A percentile compares a stretch with the other conserved stretches of the same genome.
phyloP scores from a whole-genome alignment of 106 monocot genomes.

The Ottelia alismoides region DNA sequence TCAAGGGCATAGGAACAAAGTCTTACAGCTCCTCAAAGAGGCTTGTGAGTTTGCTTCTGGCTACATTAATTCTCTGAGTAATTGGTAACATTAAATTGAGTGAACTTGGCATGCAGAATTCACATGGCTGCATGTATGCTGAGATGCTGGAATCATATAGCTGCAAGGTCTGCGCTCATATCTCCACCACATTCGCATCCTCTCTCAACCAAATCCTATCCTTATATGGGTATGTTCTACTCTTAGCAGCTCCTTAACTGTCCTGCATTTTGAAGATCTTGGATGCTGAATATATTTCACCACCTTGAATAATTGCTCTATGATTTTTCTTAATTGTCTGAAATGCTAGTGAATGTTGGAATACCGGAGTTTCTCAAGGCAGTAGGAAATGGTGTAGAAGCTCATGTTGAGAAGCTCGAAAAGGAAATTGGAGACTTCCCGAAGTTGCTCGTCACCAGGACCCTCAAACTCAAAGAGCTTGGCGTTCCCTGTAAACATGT shows the following conservation, averaged over 20 bases:
- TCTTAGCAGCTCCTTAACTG: not conserved
- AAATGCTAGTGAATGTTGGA: conserved; percentile 58
- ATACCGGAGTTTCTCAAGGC: conserved; percentile 69
- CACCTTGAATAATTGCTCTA: no score
- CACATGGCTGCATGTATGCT: no score
- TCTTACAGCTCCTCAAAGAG: no score
- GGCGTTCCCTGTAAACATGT: conserved; percentile 84
- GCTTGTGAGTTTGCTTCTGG: no score
- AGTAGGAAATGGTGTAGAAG: conserved; percentile 63
- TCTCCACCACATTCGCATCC: not conserved
- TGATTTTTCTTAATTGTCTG: no score
- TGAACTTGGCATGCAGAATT: no score
- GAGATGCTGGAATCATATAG: conserved; percentile 9
- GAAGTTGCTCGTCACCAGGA: conserved; percentile 67
- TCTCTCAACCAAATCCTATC: conserved; percentile 15
- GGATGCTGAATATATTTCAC: no score
- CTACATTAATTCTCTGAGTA: no score
- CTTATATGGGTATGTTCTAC: conserved; percentile 10
- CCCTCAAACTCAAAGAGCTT: conserved; percentile 74
- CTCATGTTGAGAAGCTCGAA: conserved; percentile 60
- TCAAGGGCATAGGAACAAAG: no score
- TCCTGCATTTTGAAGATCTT: no score
- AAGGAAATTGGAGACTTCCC: conserved; percentile 62
- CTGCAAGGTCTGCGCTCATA: not conserved
- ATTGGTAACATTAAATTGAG: no score